phyloP scores from a whole-genome alignment of 306 rosid species.

The Prunus campanulata region DNA sequence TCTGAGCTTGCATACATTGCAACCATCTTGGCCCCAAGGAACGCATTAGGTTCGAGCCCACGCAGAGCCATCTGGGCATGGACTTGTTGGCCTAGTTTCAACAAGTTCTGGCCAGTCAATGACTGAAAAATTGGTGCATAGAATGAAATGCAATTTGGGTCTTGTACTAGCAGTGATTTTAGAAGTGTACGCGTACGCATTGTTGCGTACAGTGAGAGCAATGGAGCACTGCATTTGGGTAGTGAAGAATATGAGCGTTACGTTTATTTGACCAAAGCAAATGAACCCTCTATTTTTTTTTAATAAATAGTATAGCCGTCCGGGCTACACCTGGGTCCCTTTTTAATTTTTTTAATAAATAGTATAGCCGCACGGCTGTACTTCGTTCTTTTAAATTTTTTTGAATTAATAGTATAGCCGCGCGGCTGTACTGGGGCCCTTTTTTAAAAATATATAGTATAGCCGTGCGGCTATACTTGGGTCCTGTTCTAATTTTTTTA shows the following conservation, averaged over 20 bases:
- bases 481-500: no score
- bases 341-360: no score
- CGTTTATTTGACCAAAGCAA: background rate
- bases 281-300: background rate
- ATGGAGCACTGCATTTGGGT: background rate
- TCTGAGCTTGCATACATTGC: slow-evolving; percentile 31
- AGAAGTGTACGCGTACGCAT: background rate
- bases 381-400: no score
- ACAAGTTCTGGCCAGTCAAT: slow-evolving; percentile 9
- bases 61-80: slow-evolving; percentile 20
- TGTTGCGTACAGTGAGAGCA: background rate
- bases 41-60: slow-evolving; percentile 19
- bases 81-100: slow-evolving; percentile 25
- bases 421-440: no score
- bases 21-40: slow-evolving; percentile 27
- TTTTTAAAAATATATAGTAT: no score
- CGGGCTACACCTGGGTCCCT: no score
- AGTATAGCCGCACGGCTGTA: no score
- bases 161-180: background rate
- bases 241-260: background rate
- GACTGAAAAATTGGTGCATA: slow-evolving; percentile 17
- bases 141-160: background rate
- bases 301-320: no score
- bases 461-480: no score
- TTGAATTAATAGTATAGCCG: no score